Evolutionary conservation across 306 rosid genomes (phyloP).

Genomic region (Nissolia schottii): DNA sequence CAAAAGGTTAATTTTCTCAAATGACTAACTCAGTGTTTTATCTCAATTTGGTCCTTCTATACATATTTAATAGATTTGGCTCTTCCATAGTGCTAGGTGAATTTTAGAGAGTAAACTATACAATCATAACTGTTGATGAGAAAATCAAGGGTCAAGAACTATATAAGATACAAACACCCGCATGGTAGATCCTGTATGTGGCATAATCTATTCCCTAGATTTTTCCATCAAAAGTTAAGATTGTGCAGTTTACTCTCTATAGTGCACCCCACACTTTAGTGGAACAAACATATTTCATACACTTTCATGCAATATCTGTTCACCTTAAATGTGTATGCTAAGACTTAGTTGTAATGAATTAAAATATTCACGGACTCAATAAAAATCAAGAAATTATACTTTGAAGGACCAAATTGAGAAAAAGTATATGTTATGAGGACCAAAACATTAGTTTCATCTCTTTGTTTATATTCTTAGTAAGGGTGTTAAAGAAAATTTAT

Average conservation of each 20-base stretch:
- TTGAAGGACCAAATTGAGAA: not conserved
- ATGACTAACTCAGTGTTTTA: not conserved
- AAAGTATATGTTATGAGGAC: not conserved
- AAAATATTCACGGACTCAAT: not conserved
- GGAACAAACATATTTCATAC: too few species aligned
- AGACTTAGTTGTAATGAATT: not conserved
- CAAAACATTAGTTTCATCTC: not conserved
- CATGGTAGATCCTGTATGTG: too few species aligned
- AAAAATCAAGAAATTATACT: not conserved
- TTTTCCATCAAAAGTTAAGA: too few species aligned
- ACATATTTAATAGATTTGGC: not conserved
- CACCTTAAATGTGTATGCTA: not conserved
- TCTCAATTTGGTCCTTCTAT: not conserved
- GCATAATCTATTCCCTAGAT: too few species aligned
- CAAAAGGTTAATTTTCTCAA: not conserved
- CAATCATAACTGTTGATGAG: not conserved
- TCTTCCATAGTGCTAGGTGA: not conserved
- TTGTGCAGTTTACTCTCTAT: too few species aligned
- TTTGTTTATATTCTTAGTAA: not conserved
- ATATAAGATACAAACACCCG: too few species aligned
- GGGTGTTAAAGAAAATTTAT: not conserved
- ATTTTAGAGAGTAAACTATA: not conserved
- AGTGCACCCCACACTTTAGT: too few species aligned
- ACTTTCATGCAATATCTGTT: not conserved
- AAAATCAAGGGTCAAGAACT: not conserved